These are phyloP conservation scores for Rhinocladiella similis DNA, from an alignment of 2,329 filamentous ascomycete species.

Conservation along the genomic window DNA sequence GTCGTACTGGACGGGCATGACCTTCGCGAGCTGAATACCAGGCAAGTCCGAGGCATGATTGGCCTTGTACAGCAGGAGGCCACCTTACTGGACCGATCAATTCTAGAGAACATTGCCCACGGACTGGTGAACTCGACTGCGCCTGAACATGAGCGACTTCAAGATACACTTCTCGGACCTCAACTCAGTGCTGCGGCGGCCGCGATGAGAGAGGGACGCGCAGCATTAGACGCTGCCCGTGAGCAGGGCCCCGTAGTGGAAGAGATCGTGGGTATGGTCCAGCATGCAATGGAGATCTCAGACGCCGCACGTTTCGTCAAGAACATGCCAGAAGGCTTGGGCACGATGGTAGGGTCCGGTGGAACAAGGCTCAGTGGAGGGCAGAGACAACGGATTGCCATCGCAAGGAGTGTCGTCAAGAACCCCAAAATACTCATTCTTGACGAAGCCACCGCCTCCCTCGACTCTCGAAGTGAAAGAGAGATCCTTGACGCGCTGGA, in stretches of 20 bases:
- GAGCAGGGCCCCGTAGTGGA: conserved; percentile 37
- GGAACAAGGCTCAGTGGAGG: conserved; percentile 46
- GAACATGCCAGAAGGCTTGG: conserved; percentile 51
- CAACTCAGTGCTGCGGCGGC: conserved; percentile 4
- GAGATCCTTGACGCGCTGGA: conserved; percentile 78
- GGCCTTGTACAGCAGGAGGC: conserved; percentile 54
- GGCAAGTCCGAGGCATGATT: conserved; percentile 37
- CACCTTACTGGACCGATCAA: conserved; percentile 51
- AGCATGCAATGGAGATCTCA: conserved; percentile 51
- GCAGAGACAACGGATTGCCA: conserved; percentile 37
- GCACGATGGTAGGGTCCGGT: conserved; percentile 62
- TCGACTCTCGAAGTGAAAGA: conserved; percentile 56
- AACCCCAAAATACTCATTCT: conserved; percentile 89
- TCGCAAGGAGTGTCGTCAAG: conserved; percentile 84
- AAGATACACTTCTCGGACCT: conserved; percentile 26
- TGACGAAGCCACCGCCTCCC: conserved; percentile 89
- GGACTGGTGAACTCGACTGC: conserved; percentile 43
- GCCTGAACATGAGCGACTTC: conserved; percentile 31
- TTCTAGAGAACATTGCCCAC: conserved; percentile 56
- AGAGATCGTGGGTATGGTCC: conserved; percentile 53
- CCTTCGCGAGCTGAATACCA: conserved; percentile 35
- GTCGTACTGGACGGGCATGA: conserved; percentile 35
- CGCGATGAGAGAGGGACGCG: conserved; percentile 10
- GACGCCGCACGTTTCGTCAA: conserved; percentile 60
- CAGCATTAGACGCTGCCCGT: conserved; percentile 5